phyloP scores from a whole-genome alignment of 78 protist species.

The slime mould (Dictyostelium discoideum) region dicty_2.7 NC_007089.4:5399501-5400000 shows the following conservation, averaged over 20 bases:
- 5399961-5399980: constrained; percentile 72
- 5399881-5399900: constrained; percentile 70
- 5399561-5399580: constrained; percentile 66
- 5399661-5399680: background rate
- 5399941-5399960: constrained; percentile 39
- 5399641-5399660: background rate
- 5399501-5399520: constrained; percentile 2
- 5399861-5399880: constrained; percentile 73
- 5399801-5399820: constrained; percentile 9
- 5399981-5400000: constrained; percentile 90
- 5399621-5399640: background rate
- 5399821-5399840: constrained; percentile 88
- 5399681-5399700: too few relatives aligned
- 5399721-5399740: constrained; percentile 6
- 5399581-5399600: constrained; percentile 40
- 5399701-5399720: background rate
- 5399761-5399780: background rate
- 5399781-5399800: constrained; percentile 55
- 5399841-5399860: constrained; percentile 86
- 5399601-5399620: background rate
- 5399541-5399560: background rate
- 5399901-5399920: constrained; percentile 89
- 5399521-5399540: constrained; percentile 13
- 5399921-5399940: constrained; percentile 79
- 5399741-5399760: constrained; percentile 34